Evolutionary conservation across 371 early-diverging fungal genomes (phyloP), one percentile per base, ranked within the genome.

Genomic region (Lichtheimia ornata): DNA sequence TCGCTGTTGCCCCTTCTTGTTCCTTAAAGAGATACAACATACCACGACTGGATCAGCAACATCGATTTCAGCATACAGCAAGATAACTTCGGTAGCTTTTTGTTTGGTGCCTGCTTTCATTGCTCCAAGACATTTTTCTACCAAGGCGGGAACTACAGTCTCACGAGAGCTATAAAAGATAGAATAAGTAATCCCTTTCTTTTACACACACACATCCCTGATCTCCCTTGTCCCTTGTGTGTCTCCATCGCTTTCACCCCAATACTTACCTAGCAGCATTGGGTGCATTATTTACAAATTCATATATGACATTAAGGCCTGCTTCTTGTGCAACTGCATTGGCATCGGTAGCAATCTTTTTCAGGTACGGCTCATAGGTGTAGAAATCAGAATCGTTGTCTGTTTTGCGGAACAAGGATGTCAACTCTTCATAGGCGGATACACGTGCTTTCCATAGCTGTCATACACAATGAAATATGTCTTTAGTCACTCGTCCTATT

Each of bases 381-480:
- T 78, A 62, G 70, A 91, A 97, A 60, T 88, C 91, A 6, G 76
- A 72, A 50, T 90, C 84, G 20, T 73, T 74, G 50, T 81, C 85
- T 52, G 86, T 80, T 50, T 73, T 84, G 40, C 76, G 76, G 54
- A 95, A 88, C 45, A 85, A 61, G 53, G 88, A 85, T 18, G 87
- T 80, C 25, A 95, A 78, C 58, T 94, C 94, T 42, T 89, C 90
- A 74, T 94, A 98, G 14, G 91, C 98, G 22, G 81, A 84, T 52
- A 90, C 79, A 62, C 98, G 90, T 24, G 94, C 98, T 72, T 98
- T 97, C 98, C 98, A 98, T 43, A 85, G 72, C 96, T 96, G 71
- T 27, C 40, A 25, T 17, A 28, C 47, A 44, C 22, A 44, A 14
- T 25, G 15, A 28, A 25, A 20, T n/a, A 20, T 13, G 30, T 13